Conservation (phyloP, 768 basidiomycete species). For the Hebeloma cylindrosporum region DNA sequence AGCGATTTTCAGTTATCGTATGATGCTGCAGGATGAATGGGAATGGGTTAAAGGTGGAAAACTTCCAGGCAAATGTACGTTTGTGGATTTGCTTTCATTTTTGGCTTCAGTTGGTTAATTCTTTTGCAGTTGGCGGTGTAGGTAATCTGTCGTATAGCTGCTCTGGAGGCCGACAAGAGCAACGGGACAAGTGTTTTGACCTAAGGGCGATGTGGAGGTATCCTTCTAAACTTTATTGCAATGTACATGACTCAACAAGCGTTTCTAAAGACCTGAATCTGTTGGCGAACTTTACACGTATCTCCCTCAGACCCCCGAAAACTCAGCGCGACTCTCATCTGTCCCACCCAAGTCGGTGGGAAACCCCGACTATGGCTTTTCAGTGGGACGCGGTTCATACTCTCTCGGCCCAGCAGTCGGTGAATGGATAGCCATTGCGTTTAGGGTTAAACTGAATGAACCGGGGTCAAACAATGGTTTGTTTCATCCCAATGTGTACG, state of each 20-base stretch:
- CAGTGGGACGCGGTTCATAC: constrained; percentile 67
- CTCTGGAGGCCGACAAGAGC: constrained; percentile 63
- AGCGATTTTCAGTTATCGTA: constrained; percentile 61
- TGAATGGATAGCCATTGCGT: constrained; percentile 60
- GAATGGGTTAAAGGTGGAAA: constrained; percentile 77
- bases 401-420: constrained; percentile 50
- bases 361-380: constrained; percentile 63
- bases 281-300: constrained; percentile 71
- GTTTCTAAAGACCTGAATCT: constrained; percentile 42
- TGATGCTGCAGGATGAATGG: constrained; percentile 64
- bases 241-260: not conserved
- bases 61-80: constrained; percentile 68
- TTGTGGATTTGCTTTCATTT: not conserved
- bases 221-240: constrained; percentile 7
- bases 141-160: constrained; percentile 62
- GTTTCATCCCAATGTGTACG: not conserved
- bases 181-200: constrained; percentile 67
- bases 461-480: constrained; percentile 57
- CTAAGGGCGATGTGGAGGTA: constrained; percentile 77
- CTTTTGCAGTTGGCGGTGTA: constrained; percentile 50
- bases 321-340: constrained; percentile 39
- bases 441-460: constrained; percentile 71
- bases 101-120: not conserved
- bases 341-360: constrained; percentile 50
- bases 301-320: constrained; percentile 50